Evolutionary conservation across 495 filamentous ascomycete species (phyloP).

Genomic region (Aspergillus steynii): DNA sequence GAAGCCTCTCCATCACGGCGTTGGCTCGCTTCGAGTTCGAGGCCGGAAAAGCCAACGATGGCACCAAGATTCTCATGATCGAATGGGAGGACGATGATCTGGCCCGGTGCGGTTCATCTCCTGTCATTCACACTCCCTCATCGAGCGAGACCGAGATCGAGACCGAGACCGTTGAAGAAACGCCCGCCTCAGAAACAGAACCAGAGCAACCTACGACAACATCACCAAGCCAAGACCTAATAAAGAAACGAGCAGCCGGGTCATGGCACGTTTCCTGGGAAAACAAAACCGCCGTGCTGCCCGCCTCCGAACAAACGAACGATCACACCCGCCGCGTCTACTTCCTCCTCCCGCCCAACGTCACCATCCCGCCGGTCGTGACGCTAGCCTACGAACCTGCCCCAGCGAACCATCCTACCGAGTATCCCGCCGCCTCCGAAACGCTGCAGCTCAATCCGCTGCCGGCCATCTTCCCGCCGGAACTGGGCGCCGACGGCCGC

Average conservation of each 20-base stretch:
- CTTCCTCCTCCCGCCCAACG: constrained; percentile 68
- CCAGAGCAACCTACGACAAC: background rate
- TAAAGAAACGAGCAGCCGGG: constrained; percentile 16
- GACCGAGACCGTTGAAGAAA: background rate
- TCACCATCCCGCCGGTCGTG: constrained; percentile 65
- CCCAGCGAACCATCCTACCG: constrained; percentile 7
- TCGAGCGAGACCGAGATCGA: background rate
- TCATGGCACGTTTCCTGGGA: constrained; percentile 77
- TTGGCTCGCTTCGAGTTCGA: constrained; percentile 87
- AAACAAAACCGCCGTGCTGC: constrained; percentile 66
- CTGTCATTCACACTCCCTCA: constrained; percentile 9
- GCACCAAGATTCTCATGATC: constrained; percentile 82
- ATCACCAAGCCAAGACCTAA: background rate
- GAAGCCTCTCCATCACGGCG: constrained; percentile 45
- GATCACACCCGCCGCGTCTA: constrained; percentile 65
- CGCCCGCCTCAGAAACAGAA: background rate
- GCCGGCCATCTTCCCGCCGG: constrained; percentile 77
- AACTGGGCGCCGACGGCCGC: constrained; percentile 62
- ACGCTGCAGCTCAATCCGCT: constrained; percentile 64
- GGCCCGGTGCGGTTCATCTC: constrained; percentile 30
- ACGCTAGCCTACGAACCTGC: constrained; percentile 56
- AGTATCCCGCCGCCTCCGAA: constrained; percentile 16
- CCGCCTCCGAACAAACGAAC: constrained; percentile 58
- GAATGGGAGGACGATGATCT: constrained; percentile 70
- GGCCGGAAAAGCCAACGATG: constrained; percentile 71